A percentile compares a stretch with the other conserved stretches of the same genome.
Evolutionary conservation across 805 yeast species (phyloP).

Genomic region (Starmerella stigmatis): DNA sequence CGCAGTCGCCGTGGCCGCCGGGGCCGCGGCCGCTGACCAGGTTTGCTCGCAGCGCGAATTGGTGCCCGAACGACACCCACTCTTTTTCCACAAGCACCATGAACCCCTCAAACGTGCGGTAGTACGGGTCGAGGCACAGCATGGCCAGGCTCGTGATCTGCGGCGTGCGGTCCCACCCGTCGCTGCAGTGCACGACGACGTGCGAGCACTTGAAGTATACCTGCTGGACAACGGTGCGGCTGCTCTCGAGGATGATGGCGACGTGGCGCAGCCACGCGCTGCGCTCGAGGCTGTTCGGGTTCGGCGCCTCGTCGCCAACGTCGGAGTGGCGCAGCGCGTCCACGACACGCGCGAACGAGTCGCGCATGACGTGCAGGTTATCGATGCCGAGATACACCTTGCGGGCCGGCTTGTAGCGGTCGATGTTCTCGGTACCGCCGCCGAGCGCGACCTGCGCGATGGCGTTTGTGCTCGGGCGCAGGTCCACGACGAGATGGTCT

Average conservation of each 20-base stretch:
- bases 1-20: not conserved
- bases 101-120: constrained; percentile 79
- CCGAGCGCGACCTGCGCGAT: constrained; percentile 94
- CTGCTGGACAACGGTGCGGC: constrained; percentile 70
- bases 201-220: constrained; percentile 74
- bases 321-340: constrained; percentile 61
- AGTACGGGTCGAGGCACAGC: constrained; percentile 81
- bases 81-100: constrained; percentile 81
- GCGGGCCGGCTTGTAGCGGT: constrained; percentile 60
- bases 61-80: constrained; percentile 91
- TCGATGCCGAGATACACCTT: constrained; percentile 83
- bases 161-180: constrained; percentile 97
- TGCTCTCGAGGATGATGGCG: constrained; percentile 56
- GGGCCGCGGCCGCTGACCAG: constrained; percentile 8
- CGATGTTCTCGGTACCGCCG: constrained; percentile 95
- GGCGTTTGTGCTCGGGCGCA: constrained; percentile 88
- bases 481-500: constrained; percentile 71
- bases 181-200: constrained; percentile 84
- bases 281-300: constrained; percentile 47
- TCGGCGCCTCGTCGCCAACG: constrained; percentile 41
- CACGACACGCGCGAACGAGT: constrained; percentile 54
- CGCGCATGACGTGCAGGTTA: constrained; percentile 91
- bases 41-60: constrained; percentile 57
- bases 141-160: constrained; percentile 78
- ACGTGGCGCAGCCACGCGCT: constrained; percentile 74